Evolutionary conservation across 306 rosid species (phyloP).

Genomic region (Prunus fruticosa): DNA sequence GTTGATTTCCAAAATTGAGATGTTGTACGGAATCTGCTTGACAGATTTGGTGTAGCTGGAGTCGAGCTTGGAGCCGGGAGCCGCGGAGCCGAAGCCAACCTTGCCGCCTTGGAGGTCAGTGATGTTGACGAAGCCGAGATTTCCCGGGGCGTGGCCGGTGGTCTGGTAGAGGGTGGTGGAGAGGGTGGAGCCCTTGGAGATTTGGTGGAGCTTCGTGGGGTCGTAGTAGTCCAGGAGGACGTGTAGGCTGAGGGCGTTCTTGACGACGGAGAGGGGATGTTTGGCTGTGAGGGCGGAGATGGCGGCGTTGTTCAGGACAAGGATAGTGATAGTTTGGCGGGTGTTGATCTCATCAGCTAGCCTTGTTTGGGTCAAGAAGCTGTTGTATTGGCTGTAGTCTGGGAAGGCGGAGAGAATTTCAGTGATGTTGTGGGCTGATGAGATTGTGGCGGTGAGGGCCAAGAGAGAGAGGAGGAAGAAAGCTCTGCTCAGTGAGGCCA

Average conservation of each 20-base stretch:
- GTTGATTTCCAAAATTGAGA: conserved; percentile 74
- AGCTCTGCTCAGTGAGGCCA: conserved; percentile 29
- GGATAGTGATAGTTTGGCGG: conserved; percentile 79
- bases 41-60: conserved; percentile 77
- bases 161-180: conserved; percentile 87
- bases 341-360: conserved; percentile 87
- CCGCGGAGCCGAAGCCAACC: conserved; percentile 87
- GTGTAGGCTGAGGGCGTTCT: conserved; percentile 70
- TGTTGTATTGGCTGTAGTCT: conserved; percentile 53
- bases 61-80: conserved; percentile 81
- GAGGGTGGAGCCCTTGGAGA: conserved; percentile 72
- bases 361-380: conserved; percentile 51
- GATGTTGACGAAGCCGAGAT: conserved; percentile 81
- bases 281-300: conserved; percentile 50
- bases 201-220: conserved; percentile 65
- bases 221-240: conserved; percentile 85
- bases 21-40: conserved; percentile 72
- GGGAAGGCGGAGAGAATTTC: conserved; percentile 60
- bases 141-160: conserved; percentile 73
- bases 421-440: conserved; percentile 85
- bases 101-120: conserved; percentile 84
- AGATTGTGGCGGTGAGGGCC: conserved; percentile 27
- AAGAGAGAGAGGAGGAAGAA: conserved; percentile 22
- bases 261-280: conserved; percentile 79
- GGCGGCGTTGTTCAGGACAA: conserved; percentile 59